Base-by-base conservation (phyloP, 2,329 filamentous ascomycete species). In the Periconia digitata region DNA sequence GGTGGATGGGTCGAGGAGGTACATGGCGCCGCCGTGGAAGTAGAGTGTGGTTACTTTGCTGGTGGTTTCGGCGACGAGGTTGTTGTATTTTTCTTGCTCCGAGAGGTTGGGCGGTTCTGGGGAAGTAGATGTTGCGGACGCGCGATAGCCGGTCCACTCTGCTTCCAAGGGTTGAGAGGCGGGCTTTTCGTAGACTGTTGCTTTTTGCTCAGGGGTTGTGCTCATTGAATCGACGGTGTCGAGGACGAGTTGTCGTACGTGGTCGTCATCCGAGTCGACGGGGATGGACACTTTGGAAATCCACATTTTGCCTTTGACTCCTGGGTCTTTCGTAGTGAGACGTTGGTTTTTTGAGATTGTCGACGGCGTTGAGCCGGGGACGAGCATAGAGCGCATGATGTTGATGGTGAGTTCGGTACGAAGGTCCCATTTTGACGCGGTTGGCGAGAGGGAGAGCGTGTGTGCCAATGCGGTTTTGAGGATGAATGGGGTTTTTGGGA, bases 241-340 rank as follows among this genome's bases (percentile, higher is more conserved):
- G 53, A 84, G 73, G 21, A 91, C 63, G 1, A 79, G 76, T 37
- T 86, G 78, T n/a, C 80, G 17, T 21, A 32, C 27, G 38, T 80
- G 60, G 64, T 78, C 78, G 0, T 81, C 75, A 0, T 85, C 87
- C 2, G 74, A 73, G 0, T 83, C 81, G 15, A 17, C 27, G 12
- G 16, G 6, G 18, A 90, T 74, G 0, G 79, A 81, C 36, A 88
- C 85, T 46, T 83, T 87, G 60, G 85, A 86, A 20, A 95, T 79
- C 92, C 92, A 96, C 55, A 94, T 84, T 38, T 81, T 82, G 3
- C 90, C 90, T 65, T 89, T 91, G 63, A 95, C 76, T 0, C 83
- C 84, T 0, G 80, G 80, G 45, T 88, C 86, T 48, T 77, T 82
- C 38, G 81, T 72, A 1, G 82, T 81, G n/a, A 82, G 59, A 36